Percentiles rank a stretch among this genome's conserved stretches.
phyloP scores from a whole-genome alignment of 2,329 filamentous ascomycete species.

The Furcasterigmium furcatum region DNA sequence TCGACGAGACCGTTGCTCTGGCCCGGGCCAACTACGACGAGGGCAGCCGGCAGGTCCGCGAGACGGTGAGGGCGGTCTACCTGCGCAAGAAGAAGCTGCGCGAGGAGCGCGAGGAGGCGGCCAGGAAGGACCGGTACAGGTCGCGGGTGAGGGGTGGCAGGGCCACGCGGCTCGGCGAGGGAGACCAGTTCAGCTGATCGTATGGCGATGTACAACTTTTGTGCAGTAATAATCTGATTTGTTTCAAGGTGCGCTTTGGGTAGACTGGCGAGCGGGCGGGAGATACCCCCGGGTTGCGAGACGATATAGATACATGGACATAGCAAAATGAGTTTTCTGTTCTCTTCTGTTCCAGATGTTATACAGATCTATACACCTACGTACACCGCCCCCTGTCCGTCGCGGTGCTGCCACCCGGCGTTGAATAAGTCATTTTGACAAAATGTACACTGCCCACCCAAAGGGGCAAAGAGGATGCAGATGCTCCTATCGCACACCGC shows the following conservation, averaged over 20 bases:
- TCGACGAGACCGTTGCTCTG: constrained; percentile 79
- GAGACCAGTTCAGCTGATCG: constrained; percentile 60
- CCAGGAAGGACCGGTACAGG: constrained; percentile 37
- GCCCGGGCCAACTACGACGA: constrained; percentile 85
- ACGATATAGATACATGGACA: neutral
- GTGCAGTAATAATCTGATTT: neutral
- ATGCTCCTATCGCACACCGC: neutral
- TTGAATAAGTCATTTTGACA: constrained; percentile 2
- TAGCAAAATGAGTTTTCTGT: no score
- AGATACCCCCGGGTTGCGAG: constrained; percentile 13
- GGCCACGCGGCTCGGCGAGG: constrained; percentile 55
- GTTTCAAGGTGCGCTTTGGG: constrained; percentile 11
- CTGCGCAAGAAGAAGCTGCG: constrained; percentile 79
- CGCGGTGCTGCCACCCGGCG: no score
- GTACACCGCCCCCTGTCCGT: neutral
- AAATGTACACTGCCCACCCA: constrained; percentile 8
- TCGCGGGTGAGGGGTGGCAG: constrained; percentile 45
- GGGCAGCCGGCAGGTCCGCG: constrained; percentile 72
- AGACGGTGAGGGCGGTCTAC: constrained; percentile 83
- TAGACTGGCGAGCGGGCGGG: neutral
- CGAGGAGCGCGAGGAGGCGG: constrained; percentile 45
- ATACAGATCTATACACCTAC: constrained; percentile 5
- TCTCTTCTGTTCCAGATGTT: neutral
- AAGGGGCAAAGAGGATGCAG: neutral
- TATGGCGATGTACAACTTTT: constrained; percentile 11